Conservation (phyloP, 176 grass and related monocot genomes). For the Typha latifolia region DNA sequence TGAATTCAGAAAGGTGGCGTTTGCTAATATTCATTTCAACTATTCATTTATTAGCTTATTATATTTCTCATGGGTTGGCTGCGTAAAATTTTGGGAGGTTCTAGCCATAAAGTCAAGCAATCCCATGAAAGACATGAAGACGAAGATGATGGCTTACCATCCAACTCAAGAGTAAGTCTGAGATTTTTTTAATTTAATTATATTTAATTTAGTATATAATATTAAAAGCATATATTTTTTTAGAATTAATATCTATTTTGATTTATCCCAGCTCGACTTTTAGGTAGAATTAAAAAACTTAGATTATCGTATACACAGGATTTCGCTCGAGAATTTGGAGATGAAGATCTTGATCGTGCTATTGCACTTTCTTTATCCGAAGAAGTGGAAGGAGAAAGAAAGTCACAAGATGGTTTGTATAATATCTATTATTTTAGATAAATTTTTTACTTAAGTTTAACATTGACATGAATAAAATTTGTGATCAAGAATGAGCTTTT, state of each 20-base stretch:
- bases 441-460: background rate
- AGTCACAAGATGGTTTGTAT: conserved; percentile 39
- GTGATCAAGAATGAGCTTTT: no score
- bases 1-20: no score
- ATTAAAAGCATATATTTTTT: no score
- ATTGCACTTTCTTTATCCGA: conserved; percentile 84
- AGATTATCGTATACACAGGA: conserved; percentile 28
- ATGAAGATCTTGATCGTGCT: conserved; percentile 85
- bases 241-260: no score
- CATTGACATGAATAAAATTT: conserved; percentile 3
- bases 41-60: no score
- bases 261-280: no score
- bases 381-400: conserved; percentile 64
- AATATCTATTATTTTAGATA: no score
- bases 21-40: no score
- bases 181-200: no score
- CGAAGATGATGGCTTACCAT: background rate
- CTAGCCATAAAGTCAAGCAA: background rate
- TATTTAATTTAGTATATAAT: no score
- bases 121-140: background rate
- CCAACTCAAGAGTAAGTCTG: no score
- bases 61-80: background rate
- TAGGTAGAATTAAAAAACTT: no score
- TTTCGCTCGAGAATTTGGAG: conserved; percentile 41
- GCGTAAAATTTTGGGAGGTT: background rate